Percentiles rank a stretch among this genome's conserved stretches.
Evolutionary conservation across 306 rosid genomes (phyloP).

Genomic region (Cyclanthera cordifolia): DNA sequence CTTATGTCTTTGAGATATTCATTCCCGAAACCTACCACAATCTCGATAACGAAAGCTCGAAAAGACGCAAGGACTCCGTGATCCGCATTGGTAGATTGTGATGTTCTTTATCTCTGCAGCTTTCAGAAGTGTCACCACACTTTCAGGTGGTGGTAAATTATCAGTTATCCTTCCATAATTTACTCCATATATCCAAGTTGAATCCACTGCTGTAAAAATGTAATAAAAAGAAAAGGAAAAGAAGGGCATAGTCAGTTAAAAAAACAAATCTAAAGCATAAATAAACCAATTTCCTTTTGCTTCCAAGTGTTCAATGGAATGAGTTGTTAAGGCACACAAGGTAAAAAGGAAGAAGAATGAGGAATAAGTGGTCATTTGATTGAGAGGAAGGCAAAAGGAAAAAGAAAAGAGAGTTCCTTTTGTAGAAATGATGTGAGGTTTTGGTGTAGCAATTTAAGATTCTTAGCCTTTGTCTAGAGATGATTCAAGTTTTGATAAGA

Average conservation of each 20-base stretch:
- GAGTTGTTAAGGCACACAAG: slow-evolving; percentile 22
- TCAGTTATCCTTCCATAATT: slow-evolving; percentile 78
- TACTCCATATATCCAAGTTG: slow-evolving; percentile 72
- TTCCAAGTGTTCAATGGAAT: not conserved
- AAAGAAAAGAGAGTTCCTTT: slow-evolving; percentile 25
- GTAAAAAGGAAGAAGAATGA: slow-evolving; percentile 34
- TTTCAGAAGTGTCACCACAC: slow-evolving; percentile 77
- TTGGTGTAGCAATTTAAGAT: slow-evolving; percentile 28
- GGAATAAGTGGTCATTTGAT: slow-evolving; percentile 38
- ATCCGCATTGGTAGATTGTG: slow-evolving; percentile 64
- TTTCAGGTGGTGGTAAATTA: slow-evolving; percentile 58
- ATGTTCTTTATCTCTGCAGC: slow-evolving; percentile 68
- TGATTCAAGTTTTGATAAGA: slow-evolving; percentile 13
- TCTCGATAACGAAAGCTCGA: slow-evolving; percentile 62
- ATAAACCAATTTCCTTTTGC: not conserved
- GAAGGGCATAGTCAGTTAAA: not conserved
- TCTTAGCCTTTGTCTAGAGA: slow-evolving; percentile 48
- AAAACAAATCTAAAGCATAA: not conserved
- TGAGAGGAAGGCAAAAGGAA: slow-evolving; percentile 17
- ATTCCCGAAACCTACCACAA: slow-evolving; percentile 44
- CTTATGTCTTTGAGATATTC: slow-evolving; percentile 46
- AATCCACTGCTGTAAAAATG: slow-evolving; percentile 19
- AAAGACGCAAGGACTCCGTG: slow-evolving; percentile 58
- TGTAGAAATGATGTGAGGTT: slow-evolving; percentile 23
- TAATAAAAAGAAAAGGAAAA: not conserved